phyloP scores from a whole-genome alignment of 148 eudicot species.

The Hydrangea macrophylla region DNA sequence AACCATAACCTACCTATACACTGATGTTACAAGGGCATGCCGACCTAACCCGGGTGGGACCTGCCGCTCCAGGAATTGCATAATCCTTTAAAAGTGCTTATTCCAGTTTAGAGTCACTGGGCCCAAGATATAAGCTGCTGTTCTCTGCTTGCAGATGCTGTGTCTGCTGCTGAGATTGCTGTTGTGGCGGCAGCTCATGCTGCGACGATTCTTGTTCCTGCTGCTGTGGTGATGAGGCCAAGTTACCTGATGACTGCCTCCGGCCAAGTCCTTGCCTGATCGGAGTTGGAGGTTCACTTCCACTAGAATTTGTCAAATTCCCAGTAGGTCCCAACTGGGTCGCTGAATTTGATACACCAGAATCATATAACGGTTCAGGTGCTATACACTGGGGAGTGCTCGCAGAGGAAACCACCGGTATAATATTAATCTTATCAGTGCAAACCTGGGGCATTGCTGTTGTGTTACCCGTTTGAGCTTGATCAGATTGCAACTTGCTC shows the following conservation, averaged over 20 bases:
- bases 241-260: constrained; percentile 34
- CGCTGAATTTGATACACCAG: constrained; percentile 28
- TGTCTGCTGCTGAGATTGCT: constrained; percentile 31
- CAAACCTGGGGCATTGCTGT: constrained; percentile 23
- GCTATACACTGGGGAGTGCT: constrained; percentile 31
- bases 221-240: constrained; percentile 22
- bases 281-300: constrained; percentile 36
- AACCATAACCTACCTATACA: constrained; percentile 56
- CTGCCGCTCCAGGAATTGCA: constrained; percentile 25
- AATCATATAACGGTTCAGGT: constrained; percentile 35
- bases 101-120: constrained; percentile 36
- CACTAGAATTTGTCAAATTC: constrained; percentile 26
- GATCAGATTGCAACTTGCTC: constrained; percentile 39
- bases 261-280: constrained; percentile 36
- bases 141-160: constrained; percentile 40
- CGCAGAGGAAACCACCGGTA: constrained; percentile 31
- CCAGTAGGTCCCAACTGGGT: constrained; percentile 34
- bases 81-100: constrained; percentile 20
- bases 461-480: constrained; percentile 23
- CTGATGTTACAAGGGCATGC: constrained; percentile 36
- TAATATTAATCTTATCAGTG: constrained; percentile 24
- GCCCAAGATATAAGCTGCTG: constrained; percentile 27
- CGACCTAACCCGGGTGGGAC: constrained; percentile 33
- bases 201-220: constrained; percentile 1
- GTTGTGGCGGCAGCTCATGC: constrained; percentile 20